phyloP scores from a whole-genome alignment of 2,329 filamentous ascomycete genomes.

The Xylariaceae sp. region DNA sequence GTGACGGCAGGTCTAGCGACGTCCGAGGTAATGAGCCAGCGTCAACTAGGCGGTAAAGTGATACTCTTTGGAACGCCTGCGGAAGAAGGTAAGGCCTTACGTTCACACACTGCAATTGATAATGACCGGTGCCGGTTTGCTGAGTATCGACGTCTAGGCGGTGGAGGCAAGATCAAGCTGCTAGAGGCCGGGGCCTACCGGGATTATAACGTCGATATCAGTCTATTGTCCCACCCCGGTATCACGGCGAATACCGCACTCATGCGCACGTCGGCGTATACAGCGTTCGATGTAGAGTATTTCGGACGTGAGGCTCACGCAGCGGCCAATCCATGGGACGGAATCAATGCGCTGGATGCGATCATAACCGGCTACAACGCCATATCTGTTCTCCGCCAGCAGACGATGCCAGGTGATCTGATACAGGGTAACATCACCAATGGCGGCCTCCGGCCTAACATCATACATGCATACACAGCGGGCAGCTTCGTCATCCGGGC shows the following conservation, averaged over 20 bases:
- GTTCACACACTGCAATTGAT: background rate
- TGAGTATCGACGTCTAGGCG: conserved; percentile 30
- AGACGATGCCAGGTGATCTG: conserved; percentile 48
- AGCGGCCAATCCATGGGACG: conserved; percentile 54
- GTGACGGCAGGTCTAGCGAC: conserved; percentile 46
- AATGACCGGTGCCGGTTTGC: background rate
- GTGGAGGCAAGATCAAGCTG: conserved; percentile 48
- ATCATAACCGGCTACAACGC: conserved; percentile 46
- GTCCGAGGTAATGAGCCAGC: conserved; percentile 40
- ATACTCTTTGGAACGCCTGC: conserved; percentile 50
- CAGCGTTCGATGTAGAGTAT: conserved; percentile 48
- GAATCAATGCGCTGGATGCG: conserved; percentile 57
- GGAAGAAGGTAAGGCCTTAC: conserved; percentile 41
- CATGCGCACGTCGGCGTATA: conserved; percentile 50
- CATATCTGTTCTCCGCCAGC: conserved; percentile 52
- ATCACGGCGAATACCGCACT: conserved; percentile 43
- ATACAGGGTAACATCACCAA: conserved; percentile 51
- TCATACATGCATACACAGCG: conserved; percentile 48
- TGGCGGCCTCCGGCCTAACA: conserved; percentile 51
- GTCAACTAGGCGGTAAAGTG: conserved; percentile 42
- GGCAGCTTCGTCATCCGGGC: conserved; percentile 34
- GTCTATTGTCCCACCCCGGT: conserved; percentile 42
- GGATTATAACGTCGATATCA: conserved; percentile 37
- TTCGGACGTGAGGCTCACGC: conserved; percentile 54
- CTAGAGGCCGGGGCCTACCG: conserved; percentile 43